Conservation (phyloP, 306 rosid genomes). For the Malus fusca region DNA sequence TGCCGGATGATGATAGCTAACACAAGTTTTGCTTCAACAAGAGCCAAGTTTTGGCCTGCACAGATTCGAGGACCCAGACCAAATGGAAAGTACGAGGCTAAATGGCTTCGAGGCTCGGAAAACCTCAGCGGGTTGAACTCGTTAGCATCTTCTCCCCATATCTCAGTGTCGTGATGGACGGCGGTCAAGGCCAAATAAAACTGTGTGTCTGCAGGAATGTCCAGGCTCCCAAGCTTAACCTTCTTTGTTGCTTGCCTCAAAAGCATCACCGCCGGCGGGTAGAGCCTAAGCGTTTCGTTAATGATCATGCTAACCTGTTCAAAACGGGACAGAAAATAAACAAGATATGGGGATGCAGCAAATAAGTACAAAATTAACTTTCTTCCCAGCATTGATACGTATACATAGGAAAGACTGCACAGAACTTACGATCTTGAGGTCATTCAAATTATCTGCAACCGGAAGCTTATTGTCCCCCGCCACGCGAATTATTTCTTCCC, state of each 20-base stretch:
- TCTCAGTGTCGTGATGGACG: slow-evolving; percentile 45
- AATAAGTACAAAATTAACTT: too few species aligned
- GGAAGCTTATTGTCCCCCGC: slow-evolving; percentile 11
- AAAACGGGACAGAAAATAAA: not conserved
- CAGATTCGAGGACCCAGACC: slow-evolving; percentile 53
- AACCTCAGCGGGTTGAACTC: slow-evolving; percentile 58
- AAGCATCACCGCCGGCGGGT: slow-evolving; percentile 46
- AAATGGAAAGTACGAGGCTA: slow-evolving; percentile 53
- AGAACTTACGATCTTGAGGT: slow-evolving; percentile 56
- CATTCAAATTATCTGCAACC: slow-evolving; percentile 33
- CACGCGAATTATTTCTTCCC: slow-evolving; percentile 45
- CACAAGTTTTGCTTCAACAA: slow-evolving; percentile 45
- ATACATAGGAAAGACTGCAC: not conserved
- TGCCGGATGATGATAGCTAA: slow-evolving; percentile 35
- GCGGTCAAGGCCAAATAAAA: slow-evolving; percentile 44
- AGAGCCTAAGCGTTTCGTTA: slow-evolving; percentile 64
- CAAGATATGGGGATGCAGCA: not conserved
- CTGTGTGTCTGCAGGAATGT: slow-evolving; percentile 44
- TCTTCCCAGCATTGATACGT: too few species aligned
- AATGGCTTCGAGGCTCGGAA: slow-evolving; percentile 45
- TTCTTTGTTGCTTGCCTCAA: slow-evolving; percentile 35
- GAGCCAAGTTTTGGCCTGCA: slow-evolving; percentile 56
- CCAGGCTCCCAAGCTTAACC: slow-evolving; percentile 42
- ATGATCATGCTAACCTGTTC: slow-evolving; percentile 54
- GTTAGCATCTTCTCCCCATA: slow-evolving; percentile 72